phyloP scores from a whole-genome alignment of 2,329 filamentous ascomycete species.

The Aureobasidium sp. region DNA sequence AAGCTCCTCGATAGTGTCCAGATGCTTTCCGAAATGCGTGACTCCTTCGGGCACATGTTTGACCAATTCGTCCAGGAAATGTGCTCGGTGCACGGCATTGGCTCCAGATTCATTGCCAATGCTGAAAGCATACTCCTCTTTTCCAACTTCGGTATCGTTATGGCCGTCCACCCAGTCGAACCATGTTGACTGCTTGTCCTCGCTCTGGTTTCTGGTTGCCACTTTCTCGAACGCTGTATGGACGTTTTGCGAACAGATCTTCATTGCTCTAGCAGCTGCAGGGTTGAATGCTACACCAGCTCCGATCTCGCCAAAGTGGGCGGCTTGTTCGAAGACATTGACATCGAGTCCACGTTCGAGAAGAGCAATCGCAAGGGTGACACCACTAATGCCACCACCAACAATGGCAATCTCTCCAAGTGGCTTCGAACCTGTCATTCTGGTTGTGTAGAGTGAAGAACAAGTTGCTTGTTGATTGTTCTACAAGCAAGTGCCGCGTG shows the following conservation, averaged over 20 bases:
- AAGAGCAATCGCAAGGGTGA: slow-evolving; percentile 46
- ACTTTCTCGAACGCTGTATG: slow-evolving; percentile 34
- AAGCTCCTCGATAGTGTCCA: slow-evolving; percentile 21
- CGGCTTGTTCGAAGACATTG: slow-evolving; percentile 48
- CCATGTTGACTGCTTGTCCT: slow-evolving; percentile 29
- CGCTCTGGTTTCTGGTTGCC: slow-evolving; percentile 31
- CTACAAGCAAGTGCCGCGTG: not conserved
- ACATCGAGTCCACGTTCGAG: slow-evolving; percentile 33
- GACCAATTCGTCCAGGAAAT: slow-evolving; percentile 34
- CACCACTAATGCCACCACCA: slow-evolving; percentile 51
- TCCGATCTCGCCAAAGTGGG: slow-evolving; percentile 48
- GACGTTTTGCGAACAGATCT: slow-evolving; percentile 40
- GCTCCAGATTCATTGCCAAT: slow-evolving; percentile 21
- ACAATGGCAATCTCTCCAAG: slow-evolving; percentile 45
- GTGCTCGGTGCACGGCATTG: slow-evolving; percentile 28
- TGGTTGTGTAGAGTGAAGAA: not conserved
- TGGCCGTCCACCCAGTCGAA: slow-evolving; percentile 34
- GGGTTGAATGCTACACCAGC: slow-evolving; percentile 49
- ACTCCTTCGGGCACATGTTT: slow-evolving; percentile 31
- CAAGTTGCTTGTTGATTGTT: not conserved
- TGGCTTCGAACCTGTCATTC: slow-evolving; percentile 19
- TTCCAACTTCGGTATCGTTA: slow-evolving; percentile 16
- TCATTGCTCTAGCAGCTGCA: slow-evolving; percentile 46
- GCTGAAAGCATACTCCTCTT: slow-evolving; percentile 20
- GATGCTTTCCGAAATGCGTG: slow-evolving; percentile 23